Percentiles rank a stretch among this genome's conserved stretches.
Evolutionary conservation across 2,329 filamentous ascomycete genomes (phyloP).

Genomic region (Teratosphaeria nubilosa): DNA sequence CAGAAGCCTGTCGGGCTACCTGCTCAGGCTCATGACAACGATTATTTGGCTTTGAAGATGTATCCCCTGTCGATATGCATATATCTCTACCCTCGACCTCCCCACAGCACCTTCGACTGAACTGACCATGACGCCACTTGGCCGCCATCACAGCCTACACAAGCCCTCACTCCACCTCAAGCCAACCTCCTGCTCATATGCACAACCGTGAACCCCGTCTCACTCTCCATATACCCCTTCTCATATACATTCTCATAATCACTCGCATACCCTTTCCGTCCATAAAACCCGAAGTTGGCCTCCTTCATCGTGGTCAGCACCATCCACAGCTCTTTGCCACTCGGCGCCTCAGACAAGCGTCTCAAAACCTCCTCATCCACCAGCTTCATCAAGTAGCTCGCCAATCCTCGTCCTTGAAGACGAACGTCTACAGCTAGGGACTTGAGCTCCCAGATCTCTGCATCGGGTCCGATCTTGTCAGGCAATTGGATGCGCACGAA

Average conservation of each 20-base stretch:
- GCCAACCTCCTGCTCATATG: slow-evolving; percentile 10
- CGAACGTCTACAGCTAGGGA: slow-evolving; percentile 7
- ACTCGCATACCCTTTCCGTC: slow-evolving; percentile 3
- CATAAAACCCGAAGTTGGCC: slow-evolving; percentile 9
- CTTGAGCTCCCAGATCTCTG: slow-evolving; percentile 10
- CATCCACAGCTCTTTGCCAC: slow-evolving; percentile 1
- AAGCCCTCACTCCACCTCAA: background rate
- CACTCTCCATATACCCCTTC: slow-evolving; percentile 8
- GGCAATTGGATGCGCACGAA: slow-evolving; percentile 3
- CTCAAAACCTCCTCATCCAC: slow-evolving; percentile 7
- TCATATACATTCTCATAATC: slow-evolving; percentile 12
- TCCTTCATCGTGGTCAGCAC: slow-evolving; percentile 14
- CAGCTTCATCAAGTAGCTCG: slow-evolving; percentile 10
- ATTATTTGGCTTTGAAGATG: too few relatives aligned
- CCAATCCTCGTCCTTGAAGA: slow-evolving; percentile 10
- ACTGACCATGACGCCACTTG: too few relatives aligned
- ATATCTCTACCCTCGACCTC: too few relatives aligned
- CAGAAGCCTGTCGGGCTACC: too few relatives aligned
- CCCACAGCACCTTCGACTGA: too few relatives aligned
- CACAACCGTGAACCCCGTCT: slow-evolving; percentile 9
- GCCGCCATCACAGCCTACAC: too few relatives aligned
- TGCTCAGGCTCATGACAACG: too few relatives aligned
- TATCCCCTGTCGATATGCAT: too few relatives aligned
- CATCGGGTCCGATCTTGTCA: background rate
- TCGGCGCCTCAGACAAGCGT: background rate